phyloP scores from a whole-genome alignment of 305 asterid genomes.

The Fraxinus floribunda region DNA sequence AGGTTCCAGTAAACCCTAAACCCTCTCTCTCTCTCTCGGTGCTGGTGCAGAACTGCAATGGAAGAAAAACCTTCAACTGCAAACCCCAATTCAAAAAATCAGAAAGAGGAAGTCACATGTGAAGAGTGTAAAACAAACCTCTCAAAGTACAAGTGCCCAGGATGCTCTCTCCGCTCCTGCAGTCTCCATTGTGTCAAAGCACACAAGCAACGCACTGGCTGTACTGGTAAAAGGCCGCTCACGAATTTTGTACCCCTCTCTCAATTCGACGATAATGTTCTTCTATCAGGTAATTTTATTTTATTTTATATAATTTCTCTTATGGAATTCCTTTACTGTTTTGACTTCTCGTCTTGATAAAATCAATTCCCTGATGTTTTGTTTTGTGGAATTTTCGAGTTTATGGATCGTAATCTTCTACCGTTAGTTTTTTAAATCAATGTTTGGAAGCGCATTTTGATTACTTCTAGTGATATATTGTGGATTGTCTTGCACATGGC shows the following conservation, averaged over 20 bases:
- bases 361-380: background rate
- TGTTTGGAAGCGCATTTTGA: background rate
- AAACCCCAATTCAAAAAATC: conserved; percentile 10
- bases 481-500: background rate
- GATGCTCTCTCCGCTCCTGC: conserved; percentile 77
- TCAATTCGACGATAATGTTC: conserved; percentile 63
- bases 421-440: background rate
- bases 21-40: background rate
- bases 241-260: conserved; percentile 60
- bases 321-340: background rate
- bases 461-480: background rate
- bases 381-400: background rate
- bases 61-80: conserved; percentile 29
- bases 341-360: background rate
- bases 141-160: conserved; percentile 86
- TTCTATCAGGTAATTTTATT: conserved; percentile 55
- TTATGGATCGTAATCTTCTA: background rate
- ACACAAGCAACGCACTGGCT: conserved; percentile 72
- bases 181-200: conserved; percentile 85
- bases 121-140: conserved; percentile 67
- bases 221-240: conserved; percentile 64
- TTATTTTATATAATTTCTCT: background rate
- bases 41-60: conserved; percentile 22
- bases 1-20: conserved; percentile 21
- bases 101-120: conserved; percentile 30